phyloP scores from a whole-genome alignment of 2,329 filamentous ascomycete species.

The Dactylellina drechsleri region DNA sequence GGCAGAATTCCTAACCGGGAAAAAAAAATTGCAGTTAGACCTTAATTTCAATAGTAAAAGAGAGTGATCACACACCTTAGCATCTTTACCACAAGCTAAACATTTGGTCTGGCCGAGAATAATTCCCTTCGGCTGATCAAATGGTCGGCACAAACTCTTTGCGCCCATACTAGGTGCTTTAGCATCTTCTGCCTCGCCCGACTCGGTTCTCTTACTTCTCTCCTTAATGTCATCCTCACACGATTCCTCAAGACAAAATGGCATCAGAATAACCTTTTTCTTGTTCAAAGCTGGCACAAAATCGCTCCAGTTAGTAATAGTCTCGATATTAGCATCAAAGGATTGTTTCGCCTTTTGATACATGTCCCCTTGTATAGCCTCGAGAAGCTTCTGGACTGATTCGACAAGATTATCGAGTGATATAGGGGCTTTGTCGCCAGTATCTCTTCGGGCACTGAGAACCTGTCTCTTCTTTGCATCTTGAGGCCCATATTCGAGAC shows the following conservation, averaged over 20 bases:
- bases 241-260: conserved; percentile 76
- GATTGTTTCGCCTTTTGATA: conserved; percentile 78
- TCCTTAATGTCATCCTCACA: conserved; percentile 98
- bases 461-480: conserved; percentile 87
- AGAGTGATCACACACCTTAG: conserved; percentile 53
- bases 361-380: conserved; percentile 88
- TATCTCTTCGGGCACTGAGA: conserved; percentile 86
- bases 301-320: conserved; percentile 86
- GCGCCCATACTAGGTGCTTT: conserved; percentile 79
- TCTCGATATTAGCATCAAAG: conserved; percentile 82
- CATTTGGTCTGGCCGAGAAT: conserved; percentile 87
- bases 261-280: conserved; percentile 93
- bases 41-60: background rate
- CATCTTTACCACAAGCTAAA: conserved; percentile 63
- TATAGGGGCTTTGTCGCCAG: conserved; percentile 82
- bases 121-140: conserved; percentile 84
- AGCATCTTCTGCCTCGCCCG: conserved; percentile 78
- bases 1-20: conserved; percentile 40
- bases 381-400: conserved; percentile 81
- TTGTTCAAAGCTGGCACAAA: conserved; percentile 88
- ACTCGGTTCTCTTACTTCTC: conserved; percentile 71
- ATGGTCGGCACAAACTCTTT: conserved; percentile 80
- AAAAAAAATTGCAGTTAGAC: background rate
- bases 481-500: conserved; percentile 95
- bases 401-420: conserved; percentile 77